Evolutionary conservation across 1,139 yeast species (phyloP).

Genomic region (Diutina neorugosa): DNA sequence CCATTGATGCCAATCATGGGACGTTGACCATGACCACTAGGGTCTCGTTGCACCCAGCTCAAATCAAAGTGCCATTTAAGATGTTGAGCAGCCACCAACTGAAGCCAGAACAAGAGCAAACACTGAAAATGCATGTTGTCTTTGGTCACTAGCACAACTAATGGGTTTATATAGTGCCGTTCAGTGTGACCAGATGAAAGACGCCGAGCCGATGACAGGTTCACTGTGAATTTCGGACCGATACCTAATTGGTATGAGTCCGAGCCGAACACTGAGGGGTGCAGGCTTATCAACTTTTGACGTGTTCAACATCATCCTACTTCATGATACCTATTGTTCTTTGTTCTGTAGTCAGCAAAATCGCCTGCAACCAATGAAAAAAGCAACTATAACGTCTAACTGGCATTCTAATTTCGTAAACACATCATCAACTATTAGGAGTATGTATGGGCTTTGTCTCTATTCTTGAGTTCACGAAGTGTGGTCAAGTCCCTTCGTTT

Average conservation of each 20-base stretch:
- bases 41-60: background rate
- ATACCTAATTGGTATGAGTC: background rate
- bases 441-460: too few species aligned
- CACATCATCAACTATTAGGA: too few species aligned
- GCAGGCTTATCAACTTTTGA: background rate
- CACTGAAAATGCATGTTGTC: background rate
- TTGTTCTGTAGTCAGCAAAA: too few species aligned
- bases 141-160: too few species aligned
- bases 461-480: too few species aligned
- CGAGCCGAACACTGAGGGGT: background rate
- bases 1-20: constrained; percentile 1
- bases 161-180: too few species aligned
- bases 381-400: too few species aligned
- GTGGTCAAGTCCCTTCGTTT: too few species aligned
- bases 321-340: background rate
- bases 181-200: too few species aligned
- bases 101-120: background rate
- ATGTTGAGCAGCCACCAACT: constrained; percentile 9
- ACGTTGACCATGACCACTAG: background rate
- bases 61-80: constrained; percentile 11
- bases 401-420: too few species aligned
- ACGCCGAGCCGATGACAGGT: too few species aligned
- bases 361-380: too few species aligned
- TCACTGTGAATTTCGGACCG: background rate
- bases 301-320: background rate